Percentiles rank a stretch among this genome's conserved stretches.
phyloP scores from a whole-genome alignment of 129 eudicot species.

The Erigeron canadensis region DNA sequence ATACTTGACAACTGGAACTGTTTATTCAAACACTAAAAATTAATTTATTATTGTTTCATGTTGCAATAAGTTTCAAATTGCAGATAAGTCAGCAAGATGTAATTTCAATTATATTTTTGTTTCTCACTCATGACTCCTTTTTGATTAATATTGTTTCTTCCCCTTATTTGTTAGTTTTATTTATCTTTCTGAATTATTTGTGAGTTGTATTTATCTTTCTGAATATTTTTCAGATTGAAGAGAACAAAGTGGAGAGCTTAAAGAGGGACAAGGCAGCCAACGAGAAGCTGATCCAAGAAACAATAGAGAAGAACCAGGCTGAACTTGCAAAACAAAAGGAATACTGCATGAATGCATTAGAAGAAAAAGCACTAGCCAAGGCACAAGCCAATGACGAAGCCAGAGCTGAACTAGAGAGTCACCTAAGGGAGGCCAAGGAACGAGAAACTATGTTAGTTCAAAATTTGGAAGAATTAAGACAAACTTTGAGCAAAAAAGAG shows the following conservation, averaged over 20 bases:
- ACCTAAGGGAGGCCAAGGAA: constrained; percentile 64
- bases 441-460: constrained; percentile 88
- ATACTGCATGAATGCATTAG: constrained; percentile 63
- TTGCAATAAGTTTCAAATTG: too few relatives aligned
- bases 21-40: too few relatives aligned
- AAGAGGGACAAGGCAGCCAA: constrained; percentile 77
- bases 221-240: constrained; percentile 58
- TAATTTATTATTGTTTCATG: too few relatives aligned
- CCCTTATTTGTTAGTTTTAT: neutral
- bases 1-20: too few relatives aligned
- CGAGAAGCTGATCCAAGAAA: constrained; percentile 87
- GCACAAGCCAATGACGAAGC: constrained; percentile 86
- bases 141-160: too few relatives aligned
- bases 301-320: constrained; percentile 71
- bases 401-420: constrained; percentile 71
- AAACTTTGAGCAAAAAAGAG: constrained; percentile 74
- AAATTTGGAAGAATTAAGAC: constrained; percentile 81
- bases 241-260: constrained; percentile 76
- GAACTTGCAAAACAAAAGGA: constrained; percentile 84
- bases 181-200: neutral
- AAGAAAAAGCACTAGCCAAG: constrained; percentile 76
- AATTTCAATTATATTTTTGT: too few relatives aligned
- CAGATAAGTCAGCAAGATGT: too few relatives aligned
- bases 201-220: neutral
- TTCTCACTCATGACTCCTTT: too few relatives aligned